phyloP scores from a whole-genome alignment of 2,329 filamentous ascomycete genomes.

The Ascochyta lentis region DNA sequence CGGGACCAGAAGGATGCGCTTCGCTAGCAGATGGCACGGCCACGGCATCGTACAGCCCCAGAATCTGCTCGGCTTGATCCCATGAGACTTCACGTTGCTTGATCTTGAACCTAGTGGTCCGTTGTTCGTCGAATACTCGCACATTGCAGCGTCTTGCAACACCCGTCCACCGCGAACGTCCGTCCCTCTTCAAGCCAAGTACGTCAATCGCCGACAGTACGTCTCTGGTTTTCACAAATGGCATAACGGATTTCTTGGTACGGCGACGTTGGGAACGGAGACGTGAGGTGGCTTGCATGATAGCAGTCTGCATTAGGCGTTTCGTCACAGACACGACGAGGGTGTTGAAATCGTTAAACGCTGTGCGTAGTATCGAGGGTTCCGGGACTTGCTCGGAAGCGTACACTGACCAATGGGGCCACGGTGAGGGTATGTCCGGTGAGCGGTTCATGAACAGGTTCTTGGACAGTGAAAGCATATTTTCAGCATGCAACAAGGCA shows the following conservation, averaged over 20 bases:
- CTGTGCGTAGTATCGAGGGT: constrained; percentile 76
- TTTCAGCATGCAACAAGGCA: constrained; percentile 34
- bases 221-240: constrained; percentile 55
- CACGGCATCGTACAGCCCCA: constrained; percentile 19
- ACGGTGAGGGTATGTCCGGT: constrained; percentile 33
- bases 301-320: constrained; percentile 70
- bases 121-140: constrained; percentile 51
- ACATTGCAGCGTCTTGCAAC: constrained; percentile 61
- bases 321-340: constrained; percentile 72
- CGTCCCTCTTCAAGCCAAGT: constrained; percentile 57
- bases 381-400: constrained; percentile 39
- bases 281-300: constrained; percentile 75
- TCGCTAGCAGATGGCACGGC: constrained; percentile 42
- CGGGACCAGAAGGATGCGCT: constrained; percentile 18
- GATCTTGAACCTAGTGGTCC: constrained; percentile 12
- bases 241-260: constrained; percentile 35
- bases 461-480: constrained; percentile 41
- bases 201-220: constrained; percentile 63
- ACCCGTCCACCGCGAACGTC: constrained; percentile 59
- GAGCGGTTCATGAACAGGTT: constrained; percentile 48
- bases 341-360: constrained; percentile 77
- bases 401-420: constrained; percentile 43
- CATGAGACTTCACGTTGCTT: constrained; percentile 51
- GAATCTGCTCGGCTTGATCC: constrained; percentile 48
- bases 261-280: constrained; percentile 59